Conservation (phyloP, 805 yeast species). For the Saccharomycopsis sp. region DNA sequence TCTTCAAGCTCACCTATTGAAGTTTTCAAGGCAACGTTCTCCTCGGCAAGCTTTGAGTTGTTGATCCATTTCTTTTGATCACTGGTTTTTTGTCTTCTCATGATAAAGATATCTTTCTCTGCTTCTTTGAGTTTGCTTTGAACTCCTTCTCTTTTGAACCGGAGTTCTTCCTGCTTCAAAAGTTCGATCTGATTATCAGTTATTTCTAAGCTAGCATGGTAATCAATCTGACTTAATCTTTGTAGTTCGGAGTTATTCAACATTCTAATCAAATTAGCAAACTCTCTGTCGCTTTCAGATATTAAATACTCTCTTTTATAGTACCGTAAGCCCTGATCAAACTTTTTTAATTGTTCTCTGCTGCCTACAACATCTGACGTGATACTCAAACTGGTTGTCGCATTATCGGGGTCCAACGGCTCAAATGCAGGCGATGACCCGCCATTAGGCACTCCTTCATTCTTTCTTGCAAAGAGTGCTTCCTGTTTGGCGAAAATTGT, state of each 20-base stretch:
- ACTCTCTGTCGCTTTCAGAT: constrained; percentile 14
- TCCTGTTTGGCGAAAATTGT: constrained; percentile 12
- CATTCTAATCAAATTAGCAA: constrained; percentile 10
- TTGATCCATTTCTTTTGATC: constrained; percentile 11
- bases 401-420: constrained; percentile 8
- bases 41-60: constrained; percentile 13
- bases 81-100: constrained; percentile 8
- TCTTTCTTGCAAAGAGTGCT: constrained; percentile 8
- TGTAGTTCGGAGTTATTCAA: constrained; percentile 15
- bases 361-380: not conserved
- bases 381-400: not conserved
- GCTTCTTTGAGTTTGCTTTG: not conserved
- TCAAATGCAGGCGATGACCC: constrained; percentile 10
- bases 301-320: constrained; percentile 18
- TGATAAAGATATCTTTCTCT: constrained; percentile 1
- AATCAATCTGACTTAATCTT: constrained; percentile 5
- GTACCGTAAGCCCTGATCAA: constrained; percentile 10
- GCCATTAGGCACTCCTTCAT: not conserved
- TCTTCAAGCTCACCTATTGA: not conserved
- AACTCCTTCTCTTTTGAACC: constrained; percentile 4
- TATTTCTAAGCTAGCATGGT: constrained; percentile 3
- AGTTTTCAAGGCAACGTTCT: constrained; percentile 18
- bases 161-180: constrained; percentile 12
- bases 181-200: constrained; percentile 11
- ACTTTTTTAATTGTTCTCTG: not conserved